Base-by-base conservation (phyloP, 2,329 filamentous ascomycete genomes). In the Penicillium sp. region DNA sequence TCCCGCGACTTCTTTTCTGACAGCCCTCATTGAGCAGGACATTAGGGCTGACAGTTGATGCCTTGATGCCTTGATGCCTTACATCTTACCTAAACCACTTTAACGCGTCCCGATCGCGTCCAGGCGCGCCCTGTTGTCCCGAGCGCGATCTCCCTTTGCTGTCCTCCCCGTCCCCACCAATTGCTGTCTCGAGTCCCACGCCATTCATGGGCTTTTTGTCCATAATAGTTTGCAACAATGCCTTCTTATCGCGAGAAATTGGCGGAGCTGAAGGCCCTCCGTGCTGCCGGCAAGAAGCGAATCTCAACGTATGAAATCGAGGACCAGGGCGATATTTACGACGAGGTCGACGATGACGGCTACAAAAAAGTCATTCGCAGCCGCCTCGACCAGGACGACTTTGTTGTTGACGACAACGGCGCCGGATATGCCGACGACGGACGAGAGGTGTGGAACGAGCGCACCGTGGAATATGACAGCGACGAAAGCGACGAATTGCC, bases 391-490 rank as follows among this genome's bases (percentile, higher is more conserved):
- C 84, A 96, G 71, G 95, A 99, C 70, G 95, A 99, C 79, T 99
- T 99, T 71, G 94, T 99, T 54, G 93, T 99, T 61, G 95, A 98
- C 80, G 95, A 99, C 79, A 96, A 97, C 80, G 94, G 94, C 71
- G 92, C 94, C 74, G 94, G 95, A 39, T 99, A 99, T 72, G 94
- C 92, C 66, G 94, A 98, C 74, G 95, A 98, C 73, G 95, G 95
- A 61, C 73, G 95, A 57, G 93, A 96, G 78, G 95, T 98, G 69
- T 94, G 94, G 93, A 88, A 94, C 76, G 86, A 90, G 68, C 84
- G 89, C 65, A 81, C 83, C 66, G 83, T 83, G 60, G 63, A 69
- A 55, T 75, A 67, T 51, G 80, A 86, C 73, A 82, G 84, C 63
- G 86, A 89, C 74, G 84, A 89, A 63, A 90, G 88, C 38, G 92